Base-by-base conservation (phyloP, 345 rosid species). In the Firmiana major region DNA sequence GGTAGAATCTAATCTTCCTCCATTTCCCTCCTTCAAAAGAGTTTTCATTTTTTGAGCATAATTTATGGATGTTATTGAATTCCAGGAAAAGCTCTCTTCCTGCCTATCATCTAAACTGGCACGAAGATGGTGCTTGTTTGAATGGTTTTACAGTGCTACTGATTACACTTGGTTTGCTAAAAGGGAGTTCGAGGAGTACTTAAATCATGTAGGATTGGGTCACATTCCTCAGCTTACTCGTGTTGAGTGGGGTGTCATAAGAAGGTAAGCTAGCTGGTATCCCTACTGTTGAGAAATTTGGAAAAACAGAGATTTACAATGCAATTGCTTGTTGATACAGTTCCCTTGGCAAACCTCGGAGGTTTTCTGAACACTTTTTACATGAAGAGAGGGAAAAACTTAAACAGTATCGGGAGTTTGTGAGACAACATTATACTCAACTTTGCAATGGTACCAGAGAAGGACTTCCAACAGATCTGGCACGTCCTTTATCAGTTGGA, bases 101-200 rank as follows among this genome's bases (percentile, higher is more conserved):
- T 94, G 87, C 84, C 83, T 97, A 64, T 87, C 94, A 36, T 85
- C 87, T 74, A 75, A 83, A 75, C 77, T 86, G 79, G 92, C 89
- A n/a, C 88, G 95, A 81, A 90, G 91, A 83, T 90, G 97, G 96
- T 97, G 97, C 83, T 81, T 81, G 66, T 94, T 87, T 79, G 98
- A 94, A 79, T 97, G 97, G 97, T 97, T 97, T 81, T 91, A 94
- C 77, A 88, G 97, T 86, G 97, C 97, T 45, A 91, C 91, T 55
- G 99, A 97, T 84, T 92, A 90, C 68, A 93, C 96, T 43, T 97
- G 99, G 99, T 97, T 97, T 88, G 95, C 97, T 58, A 97, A 90
- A 79, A 91, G 86, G 87, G 99, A 97, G 89, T 97, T 97, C 83
- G 90, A 88, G 40, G 97, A 92, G 79, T 97, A 97, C 83, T 82